Conservation (phyloP, 495 filamentous ascomycete genomes). For the Aspergillus hancockii region DNA sequence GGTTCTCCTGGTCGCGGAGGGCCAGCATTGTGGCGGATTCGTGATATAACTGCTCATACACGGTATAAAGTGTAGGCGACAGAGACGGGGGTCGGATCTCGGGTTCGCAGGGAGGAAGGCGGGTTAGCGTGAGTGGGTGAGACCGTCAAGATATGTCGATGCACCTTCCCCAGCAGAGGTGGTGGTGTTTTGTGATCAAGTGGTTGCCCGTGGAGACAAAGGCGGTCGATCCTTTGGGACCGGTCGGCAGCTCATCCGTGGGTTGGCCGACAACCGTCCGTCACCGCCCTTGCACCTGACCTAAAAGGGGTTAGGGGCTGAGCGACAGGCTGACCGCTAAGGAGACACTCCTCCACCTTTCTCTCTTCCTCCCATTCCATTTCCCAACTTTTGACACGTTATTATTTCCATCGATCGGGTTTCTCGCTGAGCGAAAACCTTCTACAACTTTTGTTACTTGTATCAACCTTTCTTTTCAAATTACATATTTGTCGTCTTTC, state of each 20-base stretch:
- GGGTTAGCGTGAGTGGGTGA: neutral
- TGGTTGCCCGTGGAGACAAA: constrained; percentile 54
- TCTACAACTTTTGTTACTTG: neutral
- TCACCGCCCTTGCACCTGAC: constrained; percentile 10
- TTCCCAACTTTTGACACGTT: constrained; percentile 17
- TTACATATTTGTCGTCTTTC: constrained; percentile 34
- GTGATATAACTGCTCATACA: constrained; percentile 31
- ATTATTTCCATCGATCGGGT: constrained; percentile 24
- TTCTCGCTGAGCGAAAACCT: constrained; percentile 51
- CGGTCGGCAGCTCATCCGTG: constrained; percentile 13
- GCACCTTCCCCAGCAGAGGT: neutral
- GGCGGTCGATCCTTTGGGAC: constrained; percentile 29
- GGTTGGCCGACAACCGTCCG: constrained; percentile 2
- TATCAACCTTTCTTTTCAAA: constrained; percentile 20
- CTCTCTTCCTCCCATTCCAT: constrained; percentile 21
- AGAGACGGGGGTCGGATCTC: neutral
- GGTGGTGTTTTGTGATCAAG: constrained; percentile 30
- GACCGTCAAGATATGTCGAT: constrained; percentile 15
- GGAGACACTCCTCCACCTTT: constrained; percentile 31
- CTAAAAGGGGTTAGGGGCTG: constrained; percentile 8
- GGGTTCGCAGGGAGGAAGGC: neutral
- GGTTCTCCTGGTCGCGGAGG: constrained; percentile 87
- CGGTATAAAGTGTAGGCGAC: neutral
- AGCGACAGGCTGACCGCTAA: constrained; percentile 29
- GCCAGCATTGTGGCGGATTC: constrained; percentile 66